Percentiles rank a stretch among this genome's conserved stretches.
phyloP scores from a whole-genome alignment of 1,139 yeast species.

The Yamadazyma jaroonii region DNA sequence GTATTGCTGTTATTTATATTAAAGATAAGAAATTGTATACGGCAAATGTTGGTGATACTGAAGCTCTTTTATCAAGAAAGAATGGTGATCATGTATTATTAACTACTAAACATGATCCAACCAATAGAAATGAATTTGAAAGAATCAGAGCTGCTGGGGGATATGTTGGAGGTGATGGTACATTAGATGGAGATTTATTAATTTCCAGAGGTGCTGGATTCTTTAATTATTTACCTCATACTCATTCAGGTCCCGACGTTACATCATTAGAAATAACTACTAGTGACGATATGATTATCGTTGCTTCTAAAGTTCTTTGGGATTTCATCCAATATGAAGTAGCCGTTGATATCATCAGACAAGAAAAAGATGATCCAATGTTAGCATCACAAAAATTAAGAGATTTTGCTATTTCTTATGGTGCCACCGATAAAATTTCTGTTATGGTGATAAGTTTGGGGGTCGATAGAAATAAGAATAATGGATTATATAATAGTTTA shows the following conservation, averaged over 20 bases:
- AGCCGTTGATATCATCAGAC: constrained; percentile 88
- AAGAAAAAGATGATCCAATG: constrained; percentile 81
- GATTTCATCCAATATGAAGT: constrained; percentile 77
- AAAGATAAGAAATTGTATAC: constrained; percentile 68
- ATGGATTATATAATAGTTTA: constrained; percentile 38
- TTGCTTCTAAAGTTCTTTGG: constrained; percentile 86
- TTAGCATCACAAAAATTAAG: constrained; percentile 89
- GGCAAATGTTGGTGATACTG: constrained; percentile 90
- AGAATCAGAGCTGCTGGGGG: constrained; percentile 92
- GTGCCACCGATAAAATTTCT: constrained; percentile 78
- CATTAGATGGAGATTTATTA: constrained; percentile 76
- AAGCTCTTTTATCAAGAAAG: constrained; percentile 72
- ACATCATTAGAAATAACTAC: constrained; percentile 58
- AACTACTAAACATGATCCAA: constrained; percentile 83
- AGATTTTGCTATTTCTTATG: constrained; percentile 92
- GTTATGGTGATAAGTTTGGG: constrained; percentile 77
- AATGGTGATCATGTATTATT: constrained; percentile 77
- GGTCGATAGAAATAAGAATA: constrained; percentile 32
- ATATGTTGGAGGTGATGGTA: constrained; percentile 80
- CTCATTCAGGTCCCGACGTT: constrained; percentile 85
- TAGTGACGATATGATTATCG: constrained; percentile 80
- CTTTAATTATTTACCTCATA: constrained; percentile 80
- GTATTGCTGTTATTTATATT: constrained; percentile 78
- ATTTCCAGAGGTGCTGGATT: constrained; percentile 94
- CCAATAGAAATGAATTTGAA: constrained; percentile 75